Evolutionary conservation across 2,329 filamentous ascomycete genomes (phyloP).

Genomic region (Penicillium corylophilum): DNA sequence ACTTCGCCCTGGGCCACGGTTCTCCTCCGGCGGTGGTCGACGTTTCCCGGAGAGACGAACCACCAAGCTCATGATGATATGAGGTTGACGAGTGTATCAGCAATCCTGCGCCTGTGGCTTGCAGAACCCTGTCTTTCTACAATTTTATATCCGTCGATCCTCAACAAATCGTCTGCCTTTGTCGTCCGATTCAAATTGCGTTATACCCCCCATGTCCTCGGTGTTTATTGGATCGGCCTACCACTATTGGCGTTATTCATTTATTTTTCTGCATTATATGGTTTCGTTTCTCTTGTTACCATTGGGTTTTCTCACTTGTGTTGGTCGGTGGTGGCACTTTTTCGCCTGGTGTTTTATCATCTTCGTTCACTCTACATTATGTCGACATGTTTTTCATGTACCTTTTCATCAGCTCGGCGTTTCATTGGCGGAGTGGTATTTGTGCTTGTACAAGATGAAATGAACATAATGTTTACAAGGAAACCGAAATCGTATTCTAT

Average conservation of each 20-base stretch:
- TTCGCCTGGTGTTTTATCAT: conserved; percentile 8
- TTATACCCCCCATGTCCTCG: conserved; percentile 23
- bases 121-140: neutral
- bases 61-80: conserved; percentile 51
- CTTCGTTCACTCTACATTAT: conserved; percentile 2
- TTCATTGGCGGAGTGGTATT: conserved; percentile 2
- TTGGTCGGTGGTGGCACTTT: neutral
- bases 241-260: conserved; percentile 17
- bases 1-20: conserved; percentile 22
- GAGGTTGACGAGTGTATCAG: conserved; percentile 18
- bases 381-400: conserved; percentile 19
- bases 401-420: conserved; percentile 13
- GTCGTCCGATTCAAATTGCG: conserved; percentile 19
- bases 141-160: neutral
- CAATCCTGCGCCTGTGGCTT: neutral
- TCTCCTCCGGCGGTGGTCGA: conserved; percentile 31
- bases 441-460: conserved; percentile 3
- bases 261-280: conserved; percentile 3
- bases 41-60: conserved; percentile 51
- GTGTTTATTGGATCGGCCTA: conserved; percentile 6
- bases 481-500: conserved; percentile 2
- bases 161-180: neutral
- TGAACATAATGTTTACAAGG: conserved; percentile 7
- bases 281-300: conserved; percentile 4
- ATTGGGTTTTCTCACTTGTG: neutral